Evolutionary conservation across 805 yeast genomes (phyloP).

Genomic region (Metschnikowia bowlesiae): DNA sequence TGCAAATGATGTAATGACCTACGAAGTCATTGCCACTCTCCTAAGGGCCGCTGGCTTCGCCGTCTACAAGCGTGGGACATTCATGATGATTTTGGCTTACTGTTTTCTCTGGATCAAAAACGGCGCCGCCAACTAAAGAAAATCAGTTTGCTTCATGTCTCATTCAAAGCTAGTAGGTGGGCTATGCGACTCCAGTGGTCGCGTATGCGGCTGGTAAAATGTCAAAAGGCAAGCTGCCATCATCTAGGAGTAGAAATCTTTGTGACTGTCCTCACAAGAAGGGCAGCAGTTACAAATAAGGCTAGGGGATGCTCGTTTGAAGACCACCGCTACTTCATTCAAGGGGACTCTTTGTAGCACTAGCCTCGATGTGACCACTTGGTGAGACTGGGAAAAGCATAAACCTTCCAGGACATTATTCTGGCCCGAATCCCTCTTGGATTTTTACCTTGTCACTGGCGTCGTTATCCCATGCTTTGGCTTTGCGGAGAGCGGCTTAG

Average conservation of each 20-base stretch:
- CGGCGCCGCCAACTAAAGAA: slow-evolving; percentile 46
- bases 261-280: background rate
- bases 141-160: slow-evolving; percentile 47
- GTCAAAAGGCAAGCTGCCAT: slow-evolving; percentile 22
- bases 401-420: slow-evolving; percentile 33
- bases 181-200: slow-evolving; percentile 47
- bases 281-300: slow-evolving; percentile 14
- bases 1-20: slow-evolving; percentile 62
- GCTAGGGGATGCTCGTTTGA: slow-evolving; percentile 27
- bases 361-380: slow-evolving; percentile 34
- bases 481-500: slow-evolving; percentile 40
- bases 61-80: slow-evolving; percentile 46
- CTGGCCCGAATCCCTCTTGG: slow-evolving; percentile 33
- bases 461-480: slow-evolving; percentile 36
- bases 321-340: slow-evolving; percentile 47
- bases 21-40: slow-evolving; percentile 46
- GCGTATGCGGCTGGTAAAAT: slow-evolving; percentile 59
- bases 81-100: slow-evolving; percentile 46
- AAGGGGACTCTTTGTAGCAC: slow-evolving; percentile 48
- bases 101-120: slow-evolving; percentile 50
- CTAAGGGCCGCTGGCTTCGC: slow-evolving; percentile 47
- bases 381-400: slow-evolving; percentile 43
- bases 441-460: slow-evolving; percentile 38
- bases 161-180: slow-evolving; percentile 43
- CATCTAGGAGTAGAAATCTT: background rate